Base-by-base conservation (phyloP, 2,329 filamentous ascomycete species). In the Trichoderma afroharzianum region DNA sequence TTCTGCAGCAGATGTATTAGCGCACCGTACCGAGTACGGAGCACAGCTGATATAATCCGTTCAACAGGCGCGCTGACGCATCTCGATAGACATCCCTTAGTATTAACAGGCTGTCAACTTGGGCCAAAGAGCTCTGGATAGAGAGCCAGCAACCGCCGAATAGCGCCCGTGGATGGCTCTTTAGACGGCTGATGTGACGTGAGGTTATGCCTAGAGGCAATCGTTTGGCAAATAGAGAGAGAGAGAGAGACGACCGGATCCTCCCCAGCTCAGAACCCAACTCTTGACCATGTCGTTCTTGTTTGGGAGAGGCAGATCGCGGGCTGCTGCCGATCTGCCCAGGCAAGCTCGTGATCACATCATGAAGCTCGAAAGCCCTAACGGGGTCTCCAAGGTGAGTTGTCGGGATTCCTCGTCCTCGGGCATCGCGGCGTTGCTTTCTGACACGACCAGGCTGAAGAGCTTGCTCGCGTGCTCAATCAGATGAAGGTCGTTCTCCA, bases 401-500 rank as follows among this genome's bases (percentile, higher is more conserved):
- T 36, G 28, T 28, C 12, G 43, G 28, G n/a, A 9, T 68, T 30
- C 67, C 36, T 21, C 39, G 6, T n/a, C n/a, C n/a, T n/a, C n/a
- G 32, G 39, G 15, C 4, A 11, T 36, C 21, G n/a, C 36, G 47
- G 32, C 28, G 14, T n/a, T 57, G 32, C 18, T 32, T 47, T 32
- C 63, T 72, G 39, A 71, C 71, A 76, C 57, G 28, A 50, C 12
- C 71, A 97, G 94, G 88, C 91, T 73, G 95, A 98, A 79, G 95
- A 98, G 79, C 87, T 97, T 74, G 92, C 93, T 63, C 93, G 94
- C 79, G 91, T 95, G 76, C 88, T 99, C 74, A 87, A 88, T 67
- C 93, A 97, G 81, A 97, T 98, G 91, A 98, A 98, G 82, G 85
- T 94, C 74, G 90, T 96, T 72, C 89, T 99, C 15, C 95, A 98